Conservation (phyloP, 176 grass and related monocot species). For the Paspalum notatum region DNA sequence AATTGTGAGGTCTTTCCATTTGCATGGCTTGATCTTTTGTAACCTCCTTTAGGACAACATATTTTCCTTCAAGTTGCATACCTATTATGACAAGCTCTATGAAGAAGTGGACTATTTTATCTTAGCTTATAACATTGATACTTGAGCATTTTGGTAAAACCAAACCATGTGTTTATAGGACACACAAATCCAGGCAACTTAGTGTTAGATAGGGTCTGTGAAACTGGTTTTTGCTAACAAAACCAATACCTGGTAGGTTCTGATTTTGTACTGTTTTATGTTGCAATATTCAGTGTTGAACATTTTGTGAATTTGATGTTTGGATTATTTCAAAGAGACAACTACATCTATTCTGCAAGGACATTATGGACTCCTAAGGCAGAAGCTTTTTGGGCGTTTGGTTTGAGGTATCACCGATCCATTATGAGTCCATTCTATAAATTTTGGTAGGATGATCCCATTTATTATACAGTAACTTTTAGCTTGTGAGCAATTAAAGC, state of each 20-base stretch:
- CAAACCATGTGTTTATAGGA: background rate
- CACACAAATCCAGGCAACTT: background rate
- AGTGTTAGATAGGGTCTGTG: background rate
- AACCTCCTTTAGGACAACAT: background rate
- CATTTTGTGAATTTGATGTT: background rate
- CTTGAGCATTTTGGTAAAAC: background rate
- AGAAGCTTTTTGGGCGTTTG: no score
- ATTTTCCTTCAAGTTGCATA: background rate
- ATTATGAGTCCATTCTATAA: no score
- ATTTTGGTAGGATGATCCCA: no score
- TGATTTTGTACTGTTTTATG: background rate
- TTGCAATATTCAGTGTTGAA: background rate
- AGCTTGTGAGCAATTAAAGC: no score
- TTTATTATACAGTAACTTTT: no score
- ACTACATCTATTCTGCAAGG: background rate
- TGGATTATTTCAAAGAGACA: background rate
- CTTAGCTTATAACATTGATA: background rate
- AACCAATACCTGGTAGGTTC: background rate
- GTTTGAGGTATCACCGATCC: no score
- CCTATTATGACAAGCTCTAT: background rate
- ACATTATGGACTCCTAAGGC: no score
- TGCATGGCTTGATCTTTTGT: background rate
- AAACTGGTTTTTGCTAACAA: background rate
- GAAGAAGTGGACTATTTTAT: background rate
- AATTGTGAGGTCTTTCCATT: slow-evolving; percentile 28